A percentile compares a stretch with the other conserved stretches of the same genome.
Conservation (phyloP, 1,139 yeast genomes). For the Yamadazyma atmosphaerica region DNA sequence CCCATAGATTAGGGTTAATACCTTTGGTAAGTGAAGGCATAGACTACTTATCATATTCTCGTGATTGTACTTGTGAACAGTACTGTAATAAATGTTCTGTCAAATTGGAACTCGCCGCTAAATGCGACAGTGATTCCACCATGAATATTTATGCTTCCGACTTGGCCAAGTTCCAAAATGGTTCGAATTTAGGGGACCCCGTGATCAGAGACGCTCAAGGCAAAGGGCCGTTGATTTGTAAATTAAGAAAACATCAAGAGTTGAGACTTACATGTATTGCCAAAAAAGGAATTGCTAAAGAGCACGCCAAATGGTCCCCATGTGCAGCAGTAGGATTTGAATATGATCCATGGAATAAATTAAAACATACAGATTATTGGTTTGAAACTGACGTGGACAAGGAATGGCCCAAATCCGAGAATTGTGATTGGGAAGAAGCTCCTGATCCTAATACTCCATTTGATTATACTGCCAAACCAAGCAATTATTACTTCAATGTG, state of each 20-base stretch:
- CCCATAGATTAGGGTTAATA: conserved; percentile 89
- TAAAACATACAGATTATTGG: conserved; percentile 96
- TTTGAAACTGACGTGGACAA: conserved; percentile 82
- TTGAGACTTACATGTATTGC: conserved; percentile 88
- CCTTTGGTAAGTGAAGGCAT: conserved; percentile 87
- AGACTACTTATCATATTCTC: conserved; percentile 74
- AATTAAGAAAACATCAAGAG: conserved; percentile 91
- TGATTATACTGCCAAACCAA: conserved; percentile 82
- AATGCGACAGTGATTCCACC: conserved; percentile 84
- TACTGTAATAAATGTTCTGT: conserved; percentile 96
- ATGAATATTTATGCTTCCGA: conserved; percentile 91
- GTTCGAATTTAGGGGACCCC: conserved; percentile 70
- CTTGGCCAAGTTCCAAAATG: conserved; percentile 55
- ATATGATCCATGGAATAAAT: conserved; percentile 98
- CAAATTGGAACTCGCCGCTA: conserved; percentile 78
- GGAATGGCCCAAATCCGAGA: conserved; percentile 91
- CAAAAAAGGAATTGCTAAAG: conserved; percentile 96
- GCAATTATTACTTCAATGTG: conserved; percentile 79
- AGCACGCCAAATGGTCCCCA: conserved; percentile 98
- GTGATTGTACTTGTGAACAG: conserved; percentile 98
- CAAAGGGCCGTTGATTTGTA: conserved; percentile 86
- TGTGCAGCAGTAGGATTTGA: conserved; percentile 97
- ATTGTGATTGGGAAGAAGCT: conserved; percentile 95
- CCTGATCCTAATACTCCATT: conserved; percentile 87
- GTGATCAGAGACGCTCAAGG: conserved; percentile 75